Evolutionary conservation across 345 rosid species (phyloP).

Genomic region (Lenwebbia sp.): DNA sequence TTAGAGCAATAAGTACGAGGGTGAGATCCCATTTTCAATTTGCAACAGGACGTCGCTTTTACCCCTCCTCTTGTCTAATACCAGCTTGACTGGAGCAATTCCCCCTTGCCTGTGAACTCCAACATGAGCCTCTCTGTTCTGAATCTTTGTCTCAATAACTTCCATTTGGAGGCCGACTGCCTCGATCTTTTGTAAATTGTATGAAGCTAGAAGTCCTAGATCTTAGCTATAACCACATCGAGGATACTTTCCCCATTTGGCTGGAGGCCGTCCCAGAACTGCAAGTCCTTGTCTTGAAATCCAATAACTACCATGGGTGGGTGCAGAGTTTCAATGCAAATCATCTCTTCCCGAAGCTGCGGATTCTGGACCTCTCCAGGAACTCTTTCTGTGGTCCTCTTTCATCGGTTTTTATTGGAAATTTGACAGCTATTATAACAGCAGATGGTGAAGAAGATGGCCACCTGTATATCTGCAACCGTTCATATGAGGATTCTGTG

Average conservation of each 20-base stretch:
- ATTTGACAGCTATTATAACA: not conserved
- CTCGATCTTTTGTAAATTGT: constrained; percentile 3
- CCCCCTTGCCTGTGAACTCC: constrained; percentile 3
- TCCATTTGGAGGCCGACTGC: constrained; percentile 3
- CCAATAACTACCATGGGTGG: not conserved
- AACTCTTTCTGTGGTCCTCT: constrained; percentile 13
- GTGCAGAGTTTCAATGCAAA: not conserved
- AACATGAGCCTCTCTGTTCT: not conserved
- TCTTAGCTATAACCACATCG: constrained; percentile 2
- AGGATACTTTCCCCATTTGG: not conserved
- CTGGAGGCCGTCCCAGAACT: not conserved
- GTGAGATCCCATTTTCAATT: too few species aligned
- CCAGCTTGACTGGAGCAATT: constrained; percentile 5
- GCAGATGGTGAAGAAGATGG: not conserved
- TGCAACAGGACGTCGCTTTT: not conserved
- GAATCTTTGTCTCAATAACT: not conserved
- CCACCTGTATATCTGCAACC: not conserved
- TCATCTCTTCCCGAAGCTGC: not conserved
- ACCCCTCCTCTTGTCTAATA: constrained; percentile 3
- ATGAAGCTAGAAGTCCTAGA: constrained; percentile 5
- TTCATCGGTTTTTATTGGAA: not conserved
- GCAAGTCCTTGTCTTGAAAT: not conserved
- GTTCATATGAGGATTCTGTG: not conserved
- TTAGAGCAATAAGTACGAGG: not conserved
- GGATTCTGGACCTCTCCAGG: constrained; percentile 4